Evolutionary conservation across 192 early-diverging fungal genomes (phyloP).

Genomic region (Coemansia sp.): DNA sequence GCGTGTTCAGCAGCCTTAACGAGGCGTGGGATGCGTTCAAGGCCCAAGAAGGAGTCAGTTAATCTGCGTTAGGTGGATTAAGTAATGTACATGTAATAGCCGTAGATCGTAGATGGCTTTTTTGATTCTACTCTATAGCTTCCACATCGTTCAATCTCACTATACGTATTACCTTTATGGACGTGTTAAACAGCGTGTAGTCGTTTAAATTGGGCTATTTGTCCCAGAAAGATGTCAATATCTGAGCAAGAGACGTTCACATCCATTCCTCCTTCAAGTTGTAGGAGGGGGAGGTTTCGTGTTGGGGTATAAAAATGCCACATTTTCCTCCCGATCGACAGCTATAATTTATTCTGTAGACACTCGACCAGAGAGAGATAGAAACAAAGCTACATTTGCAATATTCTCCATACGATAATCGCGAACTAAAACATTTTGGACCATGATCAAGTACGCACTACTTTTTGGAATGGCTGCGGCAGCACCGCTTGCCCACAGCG

Average conservation of each 20-base stretch:
- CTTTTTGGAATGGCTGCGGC: constrained; percentile 1
- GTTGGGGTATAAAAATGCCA: no score
- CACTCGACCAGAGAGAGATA: not conserved
- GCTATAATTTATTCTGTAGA: not conserved
- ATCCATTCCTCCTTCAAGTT: no score
- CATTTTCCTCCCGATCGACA: no score
- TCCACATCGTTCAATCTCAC: no score
- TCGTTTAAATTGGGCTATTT: not conserved
- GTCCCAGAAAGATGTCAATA: not conserved
- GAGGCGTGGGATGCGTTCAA: constrained; percentile 96
- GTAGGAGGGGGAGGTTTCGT: no score
- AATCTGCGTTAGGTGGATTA: no score
- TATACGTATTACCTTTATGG: no score
- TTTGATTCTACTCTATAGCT: no score
- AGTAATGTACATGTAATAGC: no score
- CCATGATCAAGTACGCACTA: constrained; percentile 1
- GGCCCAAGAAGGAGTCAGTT: constrained; percentile 68
- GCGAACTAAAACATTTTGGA: no score
- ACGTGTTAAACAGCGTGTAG: not conserved
- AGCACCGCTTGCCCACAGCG: not conserved
- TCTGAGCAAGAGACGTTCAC: not conserved
- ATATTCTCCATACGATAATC: no score
- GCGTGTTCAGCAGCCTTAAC: constrained; percentile 87
- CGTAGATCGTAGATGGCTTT: no score
- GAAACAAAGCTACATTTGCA: not conserved